A percentile compares a stretch with the other conserved stretches of the same genome.
These are phyloP conservation scores for Penicillium sp. DNA, from an alignment of 2,329 filamentous ascomycete genomes.

Conservation along the genomic window DNA sequence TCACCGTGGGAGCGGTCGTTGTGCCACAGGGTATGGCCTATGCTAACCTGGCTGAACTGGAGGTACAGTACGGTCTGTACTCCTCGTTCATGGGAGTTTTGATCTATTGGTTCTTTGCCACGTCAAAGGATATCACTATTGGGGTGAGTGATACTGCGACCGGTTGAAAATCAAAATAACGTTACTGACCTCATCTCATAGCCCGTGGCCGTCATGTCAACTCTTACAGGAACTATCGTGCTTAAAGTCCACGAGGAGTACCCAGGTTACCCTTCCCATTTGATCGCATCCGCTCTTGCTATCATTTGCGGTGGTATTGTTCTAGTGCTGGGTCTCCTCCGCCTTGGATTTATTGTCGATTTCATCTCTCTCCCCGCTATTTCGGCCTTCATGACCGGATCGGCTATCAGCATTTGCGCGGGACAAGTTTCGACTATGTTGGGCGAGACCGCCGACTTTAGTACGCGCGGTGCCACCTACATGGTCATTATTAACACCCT, in stretches of 20 bases:
- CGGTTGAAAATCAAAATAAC: neutral
- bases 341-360: slow-evolving; percentile 87
- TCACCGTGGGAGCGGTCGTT: slow-evolving; percentile 74
- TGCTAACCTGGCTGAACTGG: slow-evolving; percentile 76
- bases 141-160: slow-evolving; percentile 16
- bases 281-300: slow-evolving; percentile 75
- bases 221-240: slow-evolving; percentile 81
- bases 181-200: slow-evolving; percentile 35
- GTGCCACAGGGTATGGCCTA: slow-evolving; percentile 99
- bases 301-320: slow-evolving; percentile 77
- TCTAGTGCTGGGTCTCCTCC: slow-evolving; percentile 71
- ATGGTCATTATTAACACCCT: slow-evolving; percentile 79
- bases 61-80: slow-evolving; percentile 81
- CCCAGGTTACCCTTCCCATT: slow-evolving; percentile 58
- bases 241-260: slow-evolving; percentile 57
- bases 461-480: slow-evolving; percentile 77
- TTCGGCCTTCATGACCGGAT: slow-evolving; percentile 95
- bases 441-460: slow-evolving; percentile 66
- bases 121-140: slow-evolving; percentile 94
- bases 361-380: slow-evolving; percentile 88
- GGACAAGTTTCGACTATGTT: slow-evolving; percentile 82
- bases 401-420: slow-evolving; percentile 80
- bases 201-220: slow-evolving; percentile 95
- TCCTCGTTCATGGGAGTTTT: slow-evolving; percentile 95
- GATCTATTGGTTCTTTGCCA: slow-evolving; percentile 97